Base-by-base conservation (phyloP, 176 grass and related monocot genomes). In the Saccharum spontaneum region DNA sequence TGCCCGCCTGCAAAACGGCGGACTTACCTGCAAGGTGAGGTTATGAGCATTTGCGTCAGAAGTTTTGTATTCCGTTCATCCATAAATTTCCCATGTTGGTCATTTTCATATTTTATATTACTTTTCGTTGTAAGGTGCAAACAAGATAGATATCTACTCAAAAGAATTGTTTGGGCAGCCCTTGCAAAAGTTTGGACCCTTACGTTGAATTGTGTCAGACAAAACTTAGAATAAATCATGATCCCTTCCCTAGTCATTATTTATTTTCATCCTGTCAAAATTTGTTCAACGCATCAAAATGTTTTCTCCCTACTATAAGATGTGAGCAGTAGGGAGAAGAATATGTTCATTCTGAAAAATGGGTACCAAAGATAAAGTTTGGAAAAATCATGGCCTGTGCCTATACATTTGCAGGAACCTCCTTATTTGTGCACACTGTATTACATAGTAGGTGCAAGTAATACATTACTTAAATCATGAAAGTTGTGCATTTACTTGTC, bases 1-100 rank as follows among this genome's bases (percentile, higher is more conserved):
- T 34, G 57, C 88, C 1, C 87, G 96, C 28, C 81, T 98, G 30
- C 87, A 92, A 40, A 90, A 85, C 67, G 96, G 93, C 0, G 91
- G 89, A 22, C 96, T 98, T 87, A 94, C 93, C 81, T 95, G 96
- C 85, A 94, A 98, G 96, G 96, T 95, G n/a, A 10, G 45, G 0
- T 68, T 75, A 26, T 66, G 18, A 40, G 45, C 30, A 59, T 80
- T 48, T 60, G 13, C 2, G 45, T 67, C 37, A 28, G 6, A 22
- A 45, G 4, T 46, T 54, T 12, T 55, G 17, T 17, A 55, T 67
- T 40, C 15, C 7, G 7, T 36, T 40, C 4, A 10, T 67, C 2
- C 52, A 43, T 30, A 66, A 7, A 54, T 39, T 39, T 50, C 15
- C 14, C 84, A 63, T 78, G 33, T 30, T 24, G 44, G 6, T 9